Conservation (phyloP, 768 basidiomycete genomes). For the Suillus americanus region DNA sequence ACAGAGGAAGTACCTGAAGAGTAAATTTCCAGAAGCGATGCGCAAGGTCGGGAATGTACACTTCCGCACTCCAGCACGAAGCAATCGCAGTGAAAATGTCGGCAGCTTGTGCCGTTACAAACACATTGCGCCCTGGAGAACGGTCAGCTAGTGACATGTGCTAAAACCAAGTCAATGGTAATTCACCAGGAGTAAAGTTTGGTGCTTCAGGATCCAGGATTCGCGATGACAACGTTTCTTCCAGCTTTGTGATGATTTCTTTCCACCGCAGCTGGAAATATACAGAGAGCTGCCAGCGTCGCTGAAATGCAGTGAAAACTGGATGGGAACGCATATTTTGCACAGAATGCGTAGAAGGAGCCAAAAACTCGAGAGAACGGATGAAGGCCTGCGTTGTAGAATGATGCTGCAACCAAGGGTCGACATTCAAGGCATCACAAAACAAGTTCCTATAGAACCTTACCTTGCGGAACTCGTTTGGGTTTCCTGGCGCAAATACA, state of each 20-base stretch:
- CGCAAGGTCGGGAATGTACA: slow-evolving; percentile 80
- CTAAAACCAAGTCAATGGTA: slow-evolving; percentile 1
- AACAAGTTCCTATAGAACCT: not conserved
- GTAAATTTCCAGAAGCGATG: slow-evolving; percentile 90
- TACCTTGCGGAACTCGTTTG: slow-evolving; percentile 88
- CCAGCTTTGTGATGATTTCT: slow-evolving; percentile 79
- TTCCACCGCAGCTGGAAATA: slow-evolving; percentile 99
- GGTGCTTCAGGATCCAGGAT: slow-evolving; percentile 37
- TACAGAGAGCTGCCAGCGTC: slow-evolving; percentile 93
- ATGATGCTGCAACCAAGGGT: slow-evolving; percentile 60
- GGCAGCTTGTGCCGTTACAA: slow-evolving; percentile 62
- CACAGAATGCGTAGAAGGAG: slow-evolving; percentile 72
- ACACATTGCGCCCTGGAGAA: slow-evolving; percentile 32
- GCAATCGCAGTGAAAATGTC: slow-evolving; percentile 72
- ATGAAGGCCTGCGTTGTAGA: slow-evolving; percentile 83
- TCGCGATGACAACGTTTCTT: slow-evolving; percentile 55
- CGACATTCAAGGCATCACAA: not conserved
- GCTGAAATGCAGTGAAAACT: slow-evolving; percentile 69
- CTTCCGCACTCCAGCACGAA: slow-evolving; percentile 83
- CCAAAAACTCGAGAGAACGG: slow-evolving; percentile 75
- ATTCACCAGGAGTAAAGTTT: slow-evolving; percentile 41
- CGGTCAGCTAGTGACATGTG: slow-evolving; percentile 1
- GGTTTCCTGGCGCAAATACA: slow-evolving; percentile 90
- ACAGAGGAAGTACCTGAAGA: slow-evolving; percentile 61
- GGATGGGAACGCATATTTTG: slow-evolving; percentile 72